Percentiles rank a stretch among this genome's conserved stretches.
Evolutionary conservation across 2,329 filamentous ascomycete species (phyloP).

Genomic region (Didymella keratinophila): DNA sequence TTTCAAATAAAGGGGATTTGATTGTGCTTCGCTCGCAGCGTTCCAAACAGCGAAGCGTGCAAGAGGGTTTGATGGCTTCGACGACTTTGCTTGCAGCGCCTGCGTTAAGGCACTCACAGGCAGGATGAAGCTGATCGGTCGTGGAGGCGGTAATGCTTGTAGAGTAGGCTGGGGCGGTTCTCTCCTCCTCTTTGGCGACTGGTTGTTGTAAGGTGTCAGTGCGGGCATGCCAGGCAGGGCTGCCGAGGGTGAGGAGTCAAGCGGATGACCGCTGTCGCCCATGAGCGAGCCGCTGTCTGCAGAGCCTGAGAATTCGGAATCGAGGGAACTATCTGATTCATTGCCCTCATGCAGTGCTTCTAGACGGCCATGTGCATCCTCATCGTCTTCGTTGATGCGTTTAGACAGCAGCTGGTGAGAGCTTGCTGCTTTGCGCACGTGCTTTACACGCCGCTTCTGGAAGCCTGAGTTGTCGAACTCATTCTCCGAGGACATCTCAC

Average conservation of each 20-base stretch:
- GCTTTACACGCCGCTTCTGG: constrained; percentile 66
- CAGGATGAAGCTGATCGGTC: constrained; percentile 74
- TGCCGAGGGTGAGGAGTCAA: constrained; percentile 62
- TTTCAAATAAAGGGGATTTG: constrained; percentile 75
- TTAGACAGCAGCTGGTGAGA: constrained; percentile 61
- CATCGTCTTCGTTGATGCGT: constrained; percentile 61
- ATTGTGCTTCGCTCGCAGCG: constrained; percentile 74
- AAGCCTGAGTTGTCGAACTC: constrained; percentile 74
- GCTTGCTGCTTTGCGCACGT: constrained; percentile 65
- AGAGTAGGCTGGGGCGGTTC: constrained; percentile 60
- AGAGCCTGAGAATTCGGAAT: constrained; percentile 52
- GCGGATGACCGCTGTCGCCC: constrained; percentile 67
- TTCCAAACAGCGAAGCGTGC: constrained; percentile 79
- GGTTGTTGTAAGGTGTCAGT: constrained; percentile 52
- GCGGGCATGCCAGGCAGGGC: constrained; percentile 53
- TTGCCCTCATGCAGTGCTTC: constrained; percentile 53
- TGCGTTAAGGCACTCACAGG: constrained; percentile 76
- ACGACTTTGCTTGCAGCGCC: constrained; percentile 75
- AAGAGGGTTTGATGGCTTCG: constrained; percentile 74
- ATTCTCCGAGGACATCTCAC: constrained; percentile 83
- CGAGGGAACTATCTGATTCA: constrained; percentile 51
- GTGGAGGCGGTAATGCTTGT: constrained; percentile 73
- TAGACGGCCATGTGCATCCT: constrained; percentile 38
- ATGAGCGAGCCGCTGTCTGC: constrained; percentile 74
- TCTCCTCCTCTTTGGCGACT: constrained; percentile 69